These are phyloP conservation scores for Discostella pseudostelligera DNA, from an alignment of 108 stramenopile genomes.

Conservation along the genomic window DNA sequence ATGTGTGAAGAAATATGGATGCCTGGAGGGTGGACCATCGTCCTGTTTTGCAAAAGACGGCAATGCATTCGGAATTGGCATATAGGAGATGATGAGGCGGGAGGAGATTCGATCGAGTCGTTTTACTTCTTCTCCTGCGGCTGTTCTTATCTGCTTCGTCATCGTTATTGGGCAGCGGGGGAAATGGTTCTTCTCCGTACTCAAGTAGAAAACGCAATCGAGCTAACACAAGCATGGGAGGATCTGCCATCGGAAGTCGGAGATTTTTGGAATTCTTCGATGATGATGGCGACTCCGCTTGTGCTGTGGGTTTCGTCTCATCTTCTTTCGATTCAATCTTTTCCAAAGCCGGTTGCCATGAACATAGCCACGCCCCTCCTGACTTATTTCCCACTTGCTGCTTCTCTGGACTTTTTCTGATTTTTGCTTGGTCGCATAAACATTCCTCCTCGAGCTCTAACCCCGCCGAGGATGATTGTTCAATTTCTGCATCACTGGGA, in stretches of 20 bases:
- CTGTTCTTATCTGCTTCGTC: conserved; percentile 7
- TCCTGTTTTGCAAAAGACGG: conserved; percentile 65
- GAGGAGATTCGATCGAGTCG: conserved; percentile 29
- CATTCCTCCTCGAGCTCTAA: conserved; percentile 15
- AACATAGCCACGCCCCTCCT: conserved; percentile 1
- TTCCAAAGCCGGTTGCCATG: background rate
- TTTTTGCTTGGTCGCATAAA: conserved; percentile 2
- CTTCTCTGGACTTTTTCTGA: background rate
- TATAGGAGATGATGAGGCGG: conserved; percentile 73
- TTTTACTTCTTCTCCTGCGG: background rate
- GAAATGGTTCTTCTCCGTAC: conserved; percentile 32
- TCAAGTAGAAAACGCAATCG: conserved; percentile 56
- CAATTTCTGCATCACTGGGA: background rate
- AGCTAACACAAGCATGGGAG: conserved; percentile 49
- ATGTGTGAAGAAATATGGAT: conserved; percentile 43
- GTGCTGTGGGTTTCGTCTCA: background rate
- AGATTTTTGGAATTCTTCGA: background rate
- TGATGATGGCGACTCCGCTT: background rate
- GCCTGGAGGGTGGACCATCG: conserved; percentile 48
- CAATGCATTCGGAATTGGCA: conserved; percentile 86
- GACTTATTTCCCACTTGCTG: background rate
- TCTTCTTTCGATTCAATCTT: conserved; percentile 7
- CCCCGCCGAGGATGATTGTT: conserved; percentile 1
- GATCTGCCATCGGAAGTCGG: conserved; percentile 53
- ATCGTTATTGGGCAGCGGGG: background rate